A percentile compares a stretch with the other conserved stretches of the same genome.
Conservation (phyloP, 495 filamentous ascomycete species). For the Articulospora tetracladia region DNA sequence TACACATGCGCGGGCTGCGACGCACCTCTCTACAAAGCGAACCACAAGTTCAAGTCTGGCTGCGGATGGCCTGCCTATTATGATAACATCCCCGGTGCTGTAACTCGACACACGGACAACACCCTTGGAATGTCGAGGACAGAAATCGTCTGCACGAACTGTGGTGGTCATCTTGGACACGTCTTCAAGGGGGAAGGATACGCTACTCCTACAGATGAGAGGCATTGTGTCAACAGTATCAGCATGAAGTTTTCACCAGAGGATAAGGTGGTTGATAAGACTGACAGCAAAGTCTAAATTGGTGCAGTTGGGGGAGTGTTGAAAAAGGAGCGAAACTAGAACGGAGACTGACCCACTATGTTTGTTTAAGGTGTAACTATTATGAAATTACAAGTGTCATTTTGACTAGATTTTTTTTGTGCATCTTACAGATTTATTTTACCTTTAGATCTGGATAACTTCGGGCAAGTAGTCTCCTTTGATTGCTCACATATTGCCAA, state of each 20-base stretch:
- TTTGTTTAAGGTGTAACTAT: too few relatives aligned
- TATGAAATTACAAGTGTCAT: too few relatives aligned
- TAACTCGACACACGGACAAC: constrained; percentile 72
- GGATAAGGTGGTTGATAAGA: constrained; percentile 39
- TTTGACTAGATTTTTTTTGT: too few relatives aligned
- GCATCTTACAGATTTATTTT: too few relatives aligned
- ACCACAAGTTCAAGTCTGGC: constrained; percentile 91
- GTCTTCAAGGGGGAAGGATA: constrained; percentile 97
- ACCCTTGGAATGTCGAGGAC: constrained; percentile 79
- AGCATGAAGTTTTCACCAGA: constrained; percentile 75
- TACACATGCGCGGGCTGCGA: constrained; percentile 85
- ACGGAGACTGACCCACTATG: too few relatives aligned
- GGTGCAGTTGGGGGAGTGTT: neutral
- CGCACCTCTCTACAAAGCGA: constrained; percentile 83
- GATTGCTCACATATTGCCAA: too few relatives aligned
- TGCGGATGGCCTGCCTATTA: constrained; percentile 99
- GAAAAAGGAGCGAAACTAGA: neutral
- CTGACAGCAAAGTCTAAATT: constrained; percentile 10
- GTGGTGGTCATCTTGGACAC: constrained; percentile 93
- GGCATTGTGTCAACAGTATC: constrained; percentile 95
- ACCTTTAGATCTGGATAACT: too few relatives aligned
- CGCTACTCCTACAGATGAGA: constrained; percentile 85
- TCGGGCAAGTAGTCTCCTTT: too few relatives aligned
- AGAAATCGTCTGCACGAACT: constrained; percentile 92
- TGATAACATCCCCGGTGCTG: constrained; percentile 86